Evolutionary conservation across 305 asterid species (phyloP), one percentile per base, ranked within the genome.

Genomic region (Solanum chacoense): DNA sequence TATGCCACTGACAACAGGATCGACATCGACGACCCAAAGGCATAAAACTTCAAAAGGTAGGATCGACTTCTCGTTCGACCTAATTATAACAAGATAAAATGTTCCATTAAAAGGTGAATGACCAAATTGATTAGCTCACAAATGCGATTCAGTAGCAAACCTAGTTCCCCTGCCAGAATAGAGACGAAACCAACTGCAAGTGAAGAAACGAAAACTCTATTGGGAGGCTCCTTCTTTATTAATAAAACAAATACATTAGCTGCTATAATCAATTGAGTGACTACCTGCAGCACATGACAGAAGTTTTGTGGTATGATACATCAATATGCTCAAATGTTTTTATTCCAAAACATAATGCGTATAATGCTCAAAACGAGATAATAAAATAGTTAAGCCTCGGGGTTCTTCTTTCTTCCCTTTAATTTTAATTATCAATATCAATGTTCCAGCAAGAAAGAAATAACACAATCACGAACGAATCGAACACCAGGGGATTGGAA

Each of bases 1-100:
- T 86, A 89, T 76, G 85, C 89, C 69, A 91, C 86, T 40, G 96
- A 91, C 85, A 90, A 59, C 69, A 94, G 42, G 36, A 91, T 87
- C 65, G 93, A 93, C 67, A 86, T 91, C 2, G 95, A 93, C 32
- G 98, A 93, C 55, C 96, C 98, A 84, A 91, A 89, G 74, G 92
- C 84, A 88, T 93, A 95, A 85, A 94, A 73, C 92, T 93, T 95
- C 91, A 96, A 90, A 74, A 93, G 89, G 90, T 34, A 87, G 74
- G 87, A 87, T 69, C 93, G 92, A 92, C 95, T 95, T 80, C 96
- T 93, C 85, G 91, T 94, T 86, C 95, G 93, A 90, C 98, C 98
- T 96, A 80, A 42, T 91, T 92, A 91, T 35, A 87, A 91, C n/a
- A 67, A 80, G 91, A 89, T 45, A 79, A 55, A 81, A 13, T 77